Base-by-base conservation (phyloP, 768 basidiomycete genomes). In the Amanita thiersii region DNA sequence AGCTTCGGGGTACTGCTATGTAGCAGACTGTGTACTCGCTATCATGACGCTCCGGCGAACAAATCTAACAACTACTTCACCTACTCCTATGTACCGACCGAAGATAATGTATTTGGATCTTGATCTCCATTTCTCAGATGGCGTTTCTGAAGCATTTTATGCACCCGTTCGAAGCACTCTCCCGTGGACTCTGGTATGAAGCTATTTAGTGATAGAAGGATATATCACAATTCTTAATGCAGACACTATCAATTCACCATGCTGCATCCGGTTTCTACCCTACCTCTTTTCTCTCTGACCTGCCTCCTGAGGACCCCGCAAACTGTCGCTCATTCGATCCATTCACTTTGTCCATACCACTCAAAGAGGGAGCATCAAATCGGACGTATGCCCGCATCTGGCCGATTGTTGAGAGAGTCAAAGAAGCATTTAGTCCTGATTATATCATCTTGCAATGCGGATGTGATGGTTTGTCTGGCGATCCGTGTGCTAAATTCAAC, bases 1-100 rank as follows among this genome's bases (percentile, higher is more conserved):
- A 31, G 91, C 91, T 0, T 78, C 86, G 3, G 93, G 93, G 0
- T 98, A 87, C 61, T 98, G 93, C 65, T 98, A 96, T 55, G 85
- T 97, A 15, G 86, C 89, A 1, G 93, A 97, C 55, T 80, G 84
- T 41, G 74, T 91, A 7, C 72, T 97, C 1, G 83, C 83, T 0
- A 79, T 96, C 44, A 72, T 93, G 43, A 65, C 73, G 3, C 70
- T 96, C 31, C 79, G 75, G 48, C 68, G 69, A 48, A 36, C 47
- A 45, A 49, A 43, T 36, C 48, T 49, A 32, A 4, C 12, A 25
- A 23, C 19, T 45, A 18, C 9, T 39, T 15, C 45, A n/a, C 17
- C 4, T 34, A 46, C 24, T 14, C 42, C 19, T 37, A 45, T 21
- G 23, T 55, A 61, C 41, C 73, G 70, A 47, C 68, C 75, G 0